Conservation (phyloP, 306 rosid genomes). For the Luffa acutangula region DNA sequence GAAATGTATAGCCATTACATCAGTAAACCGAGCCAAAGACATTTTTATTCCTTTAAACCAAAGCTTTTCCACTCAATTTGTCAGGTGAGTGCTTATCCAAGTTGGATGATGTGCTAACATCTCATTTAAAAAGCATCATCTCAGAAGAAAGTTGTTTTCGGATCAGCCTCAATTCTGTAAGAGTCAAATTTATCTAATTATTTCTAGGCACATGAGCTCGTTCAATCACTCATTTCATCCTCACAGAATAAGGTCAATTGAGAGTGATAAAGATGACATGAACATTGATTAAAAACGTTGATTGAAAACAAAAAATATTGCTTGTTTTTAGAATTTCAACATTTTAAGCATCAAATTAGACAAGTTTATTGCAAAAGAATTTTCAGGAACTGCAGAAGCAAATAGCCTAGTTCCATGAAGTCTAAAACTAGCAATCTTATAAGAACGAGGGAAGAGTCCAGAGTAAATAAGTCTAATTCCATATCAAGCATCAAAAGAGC, state of each 20-base stretch:
- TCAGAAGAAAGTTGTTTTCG: not conserved
- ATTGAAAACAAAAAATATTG: not conserved
- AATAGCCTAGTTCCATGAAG: not conserved
- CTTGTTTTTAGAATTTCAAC: not conserved
- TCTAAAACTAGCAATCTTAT: not conserved
- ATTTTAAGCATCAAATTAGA: not conserved
- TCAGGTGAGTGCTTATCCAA: not conserved
- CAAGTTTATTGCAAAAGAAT: not conserved
- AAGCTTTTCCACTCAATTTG: not conserved
- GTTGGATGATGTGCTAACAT: not conserved
- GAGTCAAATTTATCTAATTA: not conserved
- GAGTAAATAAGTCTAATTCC: not conserved
- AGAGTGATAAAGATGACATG: not conserved
- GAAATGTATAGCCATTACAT: not conserved
- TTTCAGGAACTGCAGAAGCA: not conserved
- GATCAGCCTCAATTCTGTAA: not conserved
- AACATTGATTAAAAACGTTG: not conserved
- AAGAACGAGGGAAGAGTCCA: not conserved
- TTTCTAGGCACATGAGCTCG: slow-evolving; percentile 6
- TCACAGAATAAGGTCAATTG: not conserved
- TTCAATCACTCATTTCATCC: not conserved
- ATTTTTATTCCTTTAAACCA: not conserved
- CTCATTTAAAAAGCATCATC: not conserved
- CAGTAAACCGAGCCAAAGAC: not conserved
- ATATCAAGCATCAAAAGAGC: not conserved